Percentiles rank a stretch among this genome's conserved stretches.
Conservation (phyloP, 2,329 filamentous ascomycete species). For the Pyrenophora seminiperda region DNA sequence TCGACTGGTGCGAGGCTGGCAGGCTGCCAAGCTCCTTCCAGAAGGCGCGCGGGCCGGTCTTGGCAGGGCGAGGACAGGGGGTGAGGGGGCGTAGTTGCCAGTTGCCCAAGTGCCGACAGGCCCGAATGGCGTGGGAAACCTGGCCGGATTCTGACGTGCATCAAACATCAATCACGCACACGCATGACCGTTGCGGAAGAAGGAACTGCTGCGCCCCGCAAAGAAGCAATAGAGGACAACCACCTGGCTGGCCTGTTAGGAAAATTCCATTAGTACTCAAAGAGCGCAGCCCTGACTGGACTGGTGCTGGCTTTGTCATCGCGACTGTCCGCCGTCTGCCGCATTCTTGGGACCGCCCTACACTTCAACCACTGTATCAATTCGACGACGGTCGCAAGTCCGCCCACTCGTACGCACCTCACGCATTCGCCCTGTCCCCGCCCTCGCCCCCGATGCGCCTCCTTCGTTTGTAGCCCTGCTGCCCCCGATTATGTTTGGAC, state of each 20-base stretch:
- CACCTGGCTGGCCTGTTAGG: background rate
- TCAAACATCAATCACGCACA: conserved; percentile 8
- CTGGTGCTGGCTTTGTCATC: too few relatives aligned
- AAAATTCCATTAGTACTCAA: background rate
- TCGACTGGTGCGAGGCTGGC: background rate
- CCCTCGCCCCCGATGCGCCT: conserved; percentile 23
- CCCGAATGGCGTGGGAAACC: conserved; percentile 14
- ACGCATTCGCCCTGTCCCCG: background rate
- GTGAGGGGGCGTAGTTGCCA: too few relatives aligned
- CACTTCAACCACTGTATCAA: background rate
- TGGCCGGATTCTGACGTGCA: conserved; percentile 25
- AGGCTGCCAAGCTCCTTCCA: conserved; percentile 12
- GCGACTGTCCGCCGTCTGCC: conserved; percentile 9
- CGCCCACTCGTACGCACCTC: conserved; percentile 12
- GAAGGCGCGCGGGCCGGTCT: conserved; percentile 10
- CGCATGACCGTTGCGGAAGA: background rate
- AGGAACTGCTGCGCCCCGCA: conserved; percentile 11
- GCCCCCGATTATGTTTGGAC: conserved; percentile 41
- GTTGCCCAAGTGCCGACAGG: conserved; percentile 1
- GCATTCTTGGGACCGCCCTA: conserved; percentile 17
- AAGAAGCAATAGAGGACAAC: background rate
- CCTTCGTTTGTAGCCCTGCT: conserved; percentile 20
- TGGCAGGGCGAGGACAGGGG: conserved; percentile 15
- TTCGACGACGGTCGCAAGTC: background rate
- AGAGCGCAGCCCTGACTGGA: background rate